phyloP scores from a whole-genome alignment of 1,284 basidiomycete species.

The Pascua guehoae region DNA sequence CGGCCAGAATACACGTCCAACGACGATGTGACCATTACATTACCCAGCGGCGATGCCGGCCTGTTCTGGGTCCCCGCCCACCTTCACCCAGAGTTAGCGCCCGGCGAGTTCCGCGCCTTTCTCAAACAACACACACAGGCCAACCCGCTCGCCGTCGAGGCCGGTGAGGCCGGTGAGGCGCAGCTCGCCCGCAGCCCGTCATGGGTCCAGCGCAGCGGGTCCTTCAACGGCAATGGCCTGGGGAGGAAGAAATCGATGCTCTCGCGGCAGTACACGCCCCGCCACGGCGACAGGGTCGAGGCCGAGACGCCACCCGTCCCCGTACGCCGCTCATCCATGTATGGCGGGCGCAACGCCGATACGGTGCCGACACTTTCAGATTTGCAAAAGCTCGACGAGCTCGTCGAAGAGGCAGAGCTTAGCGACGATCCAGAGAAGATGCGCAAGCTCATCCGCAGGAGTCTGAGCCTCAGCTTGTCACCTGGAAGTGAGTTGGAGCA shows the following conservation, averaged over 20 bases:
- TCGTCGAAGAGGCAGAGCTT: conserved; percentile 80
- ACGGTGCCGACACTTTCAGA: conserved; percentile 83
- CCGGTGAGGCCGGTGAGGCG: conserved; percentile 27
- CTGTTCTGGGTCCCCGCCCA: conserved; percentile 98
- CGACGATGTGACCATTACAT: conserved; percentile 43
- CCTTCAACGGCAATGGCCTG: conserved; percentile 54
- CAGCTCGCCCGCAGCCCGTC: conserved; percentile 30
- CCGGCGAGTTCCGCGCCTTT: conserved; percentile 89
- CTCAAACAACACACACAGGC: conserved; percentile 79
- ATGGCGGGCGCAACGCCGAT: conserved; percentile 60
- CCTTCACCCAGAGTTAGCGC: conserved; percentile 94
- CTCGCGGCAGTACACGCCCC: conserved; percentile 77
- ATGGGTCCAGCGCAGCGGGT: conserved; percentile 38
- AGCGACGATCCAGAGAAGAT: conserved; percentile 81
- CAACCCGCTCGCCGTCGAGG: conserved; percentile 49
- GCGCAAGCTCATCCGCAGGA: conserved; percentile 75
- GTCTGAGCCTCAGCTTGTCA: conserved; percentile 80
- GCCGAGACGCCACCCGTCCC: conserved; percentile 47
- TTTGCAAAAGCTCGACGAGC: conserved; percentile 83
- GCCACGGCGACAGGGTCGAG: conserved; percentile 68
- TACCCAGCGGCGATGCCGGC: conserved; percentile 36
- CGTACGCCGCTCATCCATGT: conserved; percentile 62
- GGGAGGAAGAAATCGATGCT: conserved; percentile 83
- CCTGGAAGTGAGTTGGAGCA: conserved; percentile 64
- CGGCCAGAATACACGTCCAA: conserved; percentile 31